Percentiles rank a stretch among this genome's conserved stretches.
phyloP scores from a whole-genome alignment of 805 yeast genomes.

The Maudiozyma bulderi region DNA sequence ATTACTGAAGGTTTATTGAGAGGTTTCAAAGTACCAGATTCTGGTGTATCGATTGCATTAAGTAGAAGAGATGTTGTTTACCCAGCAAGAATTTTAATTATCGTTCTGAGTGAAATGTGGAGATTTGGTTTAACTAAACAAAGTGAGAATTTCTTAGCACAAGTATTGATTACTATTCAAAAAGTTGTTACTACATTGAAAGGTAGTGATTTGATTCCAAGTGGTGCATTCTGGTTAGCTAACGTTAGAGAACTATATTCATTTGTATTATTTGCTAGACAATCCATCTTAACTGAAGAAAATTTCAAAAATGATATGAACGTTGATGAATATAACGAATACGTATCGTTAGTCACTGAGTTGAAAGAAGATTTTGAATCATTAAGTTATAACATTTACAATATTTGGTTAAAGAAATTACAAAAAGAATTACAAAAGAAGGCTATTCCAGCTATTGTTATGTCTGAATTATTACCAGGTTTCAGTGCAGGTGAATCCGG shows the following conservation, averaged over 20 bases:
- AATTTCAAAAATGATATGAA: conserved; percentile 74
- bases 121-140: conserved; percentile 87
- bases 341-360: conserved; percentile 77
- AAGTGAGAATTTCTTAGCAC: conserved; percentile 83
- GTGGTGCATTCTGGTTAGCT: conserved; percentile 96
- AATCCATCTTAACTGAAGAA: conserved; percentile 80
- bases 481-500: conserved; percentile 77
- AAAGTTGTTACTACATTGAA: conserved; percentile 66
- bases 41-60: conserved; percentile 74
- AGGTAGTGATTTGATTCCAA: conserved; percentile 79
- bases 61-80: conserved; percentile 85
- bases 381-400: conserved; percentile 85
- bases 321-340: conserved; percentile 82
- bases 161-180: conserved; percentile 79
- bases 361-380: conserved; percentile 92
- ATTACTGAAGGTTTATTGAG: conserved; percentile 78
- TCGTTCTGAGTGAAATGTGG: conserved; percentile 96
- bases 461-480: conserved; percentile 93
- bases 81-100: conserved; percentile 91
- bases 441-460: conserved; percentile 88
- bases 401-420: conserved; percentile 94
- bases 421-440: conserved; percentile 84
- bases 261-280: conserved; percentile 88
- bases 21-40: conserved; percentile 76
- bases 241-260: conserved; percentile 93